phyloP scores from a whole-genome alignment of 805 yeast genomes.

The Kurtzmaniella cleridarum region DNA sequence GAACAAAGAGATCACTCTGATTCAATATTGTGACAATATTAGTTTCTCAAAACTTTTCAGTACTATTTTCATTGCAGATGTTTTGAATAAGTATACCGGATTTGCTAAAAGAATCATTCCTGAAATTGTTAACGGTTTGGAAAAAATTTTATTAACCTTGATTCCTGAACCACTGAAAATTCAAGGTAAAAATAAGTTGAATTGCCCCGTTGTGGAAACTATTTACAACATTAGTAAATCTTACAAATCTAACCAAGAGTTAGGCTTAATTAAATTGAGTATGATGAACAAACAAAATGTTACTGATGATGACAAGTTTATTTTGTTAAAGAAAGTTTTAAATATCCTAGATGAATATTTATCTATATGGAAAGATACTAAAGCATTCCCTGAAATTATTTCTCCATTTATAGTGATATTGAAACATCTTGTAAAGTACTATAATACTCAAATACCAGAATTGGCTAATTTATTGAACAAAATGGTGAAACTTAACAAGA shows the following conservation, averaged over 20 bases:
- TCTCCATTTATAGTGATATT: conserved; percentile 42
- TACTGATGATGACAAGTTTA: conserved; percentile 16
- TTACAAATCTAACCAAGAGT: not conserved
- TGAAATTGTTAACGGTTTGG: conserved; percentile 60
- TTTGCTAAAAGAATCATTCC: conserved; percentile 79
- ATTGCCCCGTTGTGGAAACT: not conserved
- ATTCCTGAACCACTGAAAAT: conserved; percentile 31
- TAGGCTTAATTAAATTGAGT: not conserved
- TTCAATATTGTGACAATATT: conserved; percentile 35
- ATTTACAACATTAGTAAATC: not conserved
- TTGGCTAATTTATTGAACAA: conserved; percentile 42
- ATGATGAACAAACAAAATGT: not conserved
- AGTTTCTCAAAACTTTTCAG: conserved; percentile 42
- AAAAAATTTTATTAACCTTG: conserved; percentile 43
- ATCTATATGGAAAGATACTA: conserved; percentile 55
- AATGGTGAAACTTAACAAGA: conserved; percentile 40
- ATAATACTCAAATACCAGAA: conserved; percentile 18
- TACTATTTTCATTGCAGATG: conserved; percentile 63
- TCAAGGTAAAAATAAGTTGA: conserved; percentile 9
- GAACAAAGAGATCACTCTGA: conserved; percentile 51
- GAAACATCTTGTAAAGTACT: conserved; percentile 29
- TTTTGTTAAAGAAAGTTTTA: conserved; percentile 29
- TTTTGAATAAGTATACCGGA: conserved; percentile 67
- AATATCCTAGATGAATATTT: conserved; percentile 25
- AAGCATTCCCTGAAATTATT: conserved; percentile 56